These are phyloP conservation scores for Phytophthora europaea DNA, from an alignment of 352 stramenopile species.

Conservation along the genomic window DNA sequence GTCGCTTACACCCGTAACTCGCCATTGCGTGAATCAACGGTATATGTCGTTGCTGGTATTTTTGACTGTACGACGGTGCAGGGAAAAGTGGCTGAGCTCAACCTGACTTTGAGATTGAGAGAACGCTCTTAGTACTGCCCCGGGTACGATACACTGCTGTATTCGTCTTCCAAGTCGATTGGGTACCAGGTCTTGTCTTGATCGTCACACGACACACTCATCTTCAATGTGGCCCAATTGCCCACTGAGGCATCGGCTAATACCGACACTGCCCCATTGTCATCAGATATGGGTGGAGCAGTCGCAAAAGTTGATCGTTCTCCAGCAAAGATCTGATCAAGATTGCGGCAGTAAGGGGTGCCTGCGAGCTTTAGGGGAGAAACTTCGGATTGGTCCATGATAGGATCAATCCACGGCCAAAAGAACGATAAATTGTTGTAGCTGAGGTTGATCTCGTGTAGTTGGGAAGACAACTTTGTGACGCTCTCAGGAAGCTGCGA, in stretches of 20 bases:
- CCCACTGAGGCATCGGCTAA: constrained; percentile 8
- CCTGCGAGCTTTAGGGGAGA: constrained; percentile 8
- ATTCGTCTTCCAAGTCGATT: constrained; percentile 31
- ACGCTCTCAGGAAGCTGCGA: constrained; percentile 22
- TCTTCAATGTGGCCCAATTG: constrained; percentile 23
- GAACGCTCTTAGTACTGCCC: not conserved
- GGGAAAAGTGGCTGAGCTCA: too few species aligned
- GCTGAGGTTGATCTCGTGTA: constrained; percentile 19
- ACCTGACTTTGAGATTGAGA: too few species aligned
- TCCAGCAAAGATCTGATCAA: constrained; percentile 10
- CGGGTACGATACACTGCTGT: not conserved
- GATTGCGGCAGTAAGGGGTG: constrained; percentile 23
- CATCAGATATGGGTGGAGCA: not conserved
- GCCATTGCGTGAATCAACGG: not conserved
- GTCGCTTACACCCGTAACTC: too few species aligned
- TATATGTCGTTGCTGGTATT: not conserved
- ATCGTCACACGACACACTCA: constrained; percentile 15
- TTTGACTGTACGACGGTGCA: not conserved
- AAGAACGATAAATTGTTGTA: constrained; percentile 26
- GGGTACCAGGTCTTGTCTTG: constrained; percentile 22
- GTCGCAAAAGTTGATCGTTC: constrained; percentile 10
- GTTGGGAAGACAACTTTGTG: constrained; percentile 8
- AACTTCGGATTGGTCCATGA: not conserved
- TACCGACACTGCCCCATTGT: not conserved
- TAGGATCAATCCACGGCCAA: constrained; percentile 26